Conservation (phyloP, 257 asterid genomes). For the Petrea volubilis region DNA sequence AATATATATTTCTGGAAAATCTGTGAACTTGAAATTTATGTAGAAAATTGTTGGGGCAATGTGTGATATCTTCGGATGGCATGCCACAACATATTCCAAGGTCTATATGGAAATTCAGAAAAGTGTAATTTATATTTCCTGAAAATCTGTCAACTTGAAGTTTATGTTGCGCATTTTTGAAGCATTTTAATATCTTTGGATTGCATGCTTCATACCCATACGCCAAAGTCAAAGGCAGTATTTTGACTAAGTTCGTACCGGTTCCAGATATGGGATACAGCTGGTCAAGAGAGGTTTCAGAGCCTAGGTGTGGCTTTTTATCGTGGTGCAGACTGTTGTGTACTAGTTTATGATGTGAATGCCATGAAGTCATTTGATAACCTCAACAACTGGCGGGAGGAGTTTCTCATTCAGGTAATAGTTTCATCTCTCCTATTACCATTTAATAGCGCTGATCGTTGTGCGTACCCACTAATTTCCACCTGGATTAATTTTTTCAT, state of each 20-base stretch:
- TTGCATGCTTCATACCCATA: no score
- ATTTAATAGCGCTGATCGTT: not conserved
- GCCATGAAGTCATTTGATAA: constrained; percentile 91
- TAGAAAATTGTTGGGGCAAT: no score
- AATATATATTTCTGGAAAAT: no score
- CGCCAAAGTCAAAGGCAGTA: no score
- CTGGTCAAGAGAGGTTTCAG: constrained; percentile 99
- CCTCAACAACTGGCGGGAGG: constrained; percentile 97
- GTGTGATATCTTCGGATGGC: no score
- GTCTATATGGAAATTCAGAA: no score
- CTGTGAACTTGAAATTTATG: no score
- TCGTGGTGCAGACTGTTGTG: constrained; percentile 99
- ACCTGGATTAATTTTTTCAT: not conserved
- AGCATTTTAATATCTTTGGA: no score
- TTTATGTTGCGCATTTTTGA: no score
- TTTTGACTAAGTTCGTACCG: not conserved
- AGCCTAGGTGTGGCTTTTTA: constrained; percentile 99
- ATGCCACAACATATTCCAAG: no score
- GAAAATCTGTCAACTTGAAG: no score
- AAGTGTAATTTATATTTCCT: no score
- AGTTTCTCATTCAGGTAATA: constrained; percentile 88
- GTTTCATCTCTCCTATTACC: constrained; percentile 6
- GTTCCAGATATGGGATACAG: constrained; percentile 96
- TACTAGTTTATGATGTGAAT: constrained; percentile 94
- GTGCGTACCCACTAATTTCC: constrained; percentile 8